Conservation (phyloP, 805 yeast species). For the Ogataea wickerhamii region DNA sequence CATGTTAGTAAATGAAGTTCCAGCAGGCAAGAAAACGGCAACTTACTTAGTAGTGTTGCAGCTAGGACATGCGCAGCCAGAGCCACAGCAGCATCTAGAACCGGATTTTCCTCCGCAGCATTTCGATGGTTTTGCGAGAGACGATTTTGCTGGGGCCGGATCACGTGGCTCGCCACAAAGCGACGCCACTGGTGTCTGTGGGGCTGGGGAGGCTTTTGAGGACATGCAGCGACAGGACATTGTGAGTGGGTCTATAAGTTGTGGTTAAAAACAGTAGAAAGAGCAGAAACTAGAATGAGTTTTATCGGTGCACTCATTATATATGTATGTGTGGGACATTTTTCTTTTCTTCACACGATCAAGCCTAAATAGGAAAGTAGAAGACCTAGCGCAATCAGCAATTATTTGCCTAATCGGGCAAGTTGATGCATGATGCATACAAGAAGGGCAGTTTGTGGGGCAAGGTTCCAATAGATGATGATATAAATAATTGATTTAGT, state of each 20-base stretch:
- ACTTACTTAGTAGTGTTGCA: constrained; percentile 36
- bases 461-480: background rate
- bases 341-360: too few species aligned
- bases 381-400: background rate
- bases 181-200: background rate
- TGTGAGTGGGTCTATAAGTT: background rate
- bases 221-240: constrained; percentile 19
- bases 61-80: constrained; percentile 34
- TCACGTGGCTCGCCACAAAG: constrained; percentile 4
- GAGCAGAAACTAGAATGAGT: too few species aligned
- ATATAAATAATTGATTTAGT: too few species aligned
- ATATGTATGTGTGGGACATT: too few species aligned
- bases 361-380: background rate
- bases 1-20: too few species aligned
- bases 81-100: constrained; percentile 32
- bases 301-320: too few species aligned
- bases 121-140: constrained; percentile 4
- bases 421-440: background rate
- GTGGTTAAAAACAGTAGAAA: too few species aligned
- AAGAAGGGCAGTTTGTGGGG: background rate
- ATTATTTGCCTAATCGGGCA: background rate
- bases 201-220: background rate
- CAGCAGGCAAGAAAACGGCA: too few species aligned
- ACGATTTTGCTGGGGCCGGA: background rate
- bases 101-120: constrained; percentile 27